Evolutionary conservation across 169 alveolate genomes (phyloP).

Genomic region (Plasmodium sp.): DNA sequence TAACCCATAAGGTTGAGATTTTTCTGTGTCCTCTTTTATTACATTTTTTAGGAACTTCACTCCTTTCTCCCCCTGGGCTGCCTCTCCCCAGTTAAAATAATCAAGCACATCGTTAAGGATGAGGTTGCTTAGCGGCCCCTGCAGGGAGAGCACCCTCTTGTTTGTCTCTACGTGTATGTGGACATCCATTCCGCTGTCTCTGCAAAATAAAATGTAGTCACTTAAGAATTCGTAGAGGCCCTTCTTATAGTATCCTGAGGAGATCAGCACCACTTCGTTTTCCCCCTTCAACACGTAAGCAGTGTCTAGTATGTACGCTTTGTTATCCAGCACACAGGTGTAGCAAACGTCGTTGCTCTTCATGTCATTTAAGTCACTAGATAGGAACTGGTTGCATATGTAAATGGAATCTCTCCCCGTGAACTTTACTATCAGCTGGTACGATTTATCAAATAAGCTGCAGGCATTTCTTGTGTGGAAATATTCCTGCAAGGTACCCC

Average conservation of each 20-base stretch:
- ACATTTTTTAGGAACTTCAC: constrained; percentile 32
- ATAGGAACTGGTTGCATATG: constrained; percentile 77
- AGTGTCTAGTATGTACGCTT: constrained; percentile 79
- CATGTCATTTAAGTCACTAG: constrained; percentile 76
- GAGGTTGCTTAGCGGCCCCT: constrained; percentile 77
- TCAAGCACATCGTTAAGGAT: constrained; percentile 52
- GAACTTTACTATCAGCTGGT: constrained; percentile 70
- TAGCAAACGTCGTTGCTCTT: constrained; percentile 61
- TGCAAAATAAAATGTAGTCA: constrained; percentile 78
- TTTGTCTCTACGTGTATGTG: constrained; percentile 55
- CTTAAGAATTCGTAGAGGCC: constrained; percentile 80
- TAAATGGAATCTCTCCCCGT: constrained; percentile 74
- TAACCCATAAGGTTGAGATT: background rate
- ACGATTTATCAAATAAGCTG: constrained; percentile 76
- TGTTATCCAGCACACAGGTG: constrained; percentile 77
- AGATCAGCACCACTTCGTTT: constrained; percentile 69
- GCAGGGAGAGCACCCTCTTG: constrained; percentile 72
- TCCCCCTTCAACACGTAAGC: constrained; percentile 76
- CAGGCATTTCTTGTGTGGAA: constrained; percentile 72
- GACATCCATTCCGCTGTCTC: constrained; percentile 77
- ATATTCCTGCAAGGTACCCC: constrained; percentile 72
- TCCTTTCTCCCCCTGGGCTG: background rate
- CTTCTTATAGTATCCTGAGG: constrained; percentile 79
- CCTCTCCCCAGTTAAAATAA: constrained; percentile 12
- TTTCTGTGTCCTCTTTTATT: background rate